Evolutionary conservation across 1,139 yeast genomes (phyloP).

Genomic region (Pichia cactophila): DNA sequence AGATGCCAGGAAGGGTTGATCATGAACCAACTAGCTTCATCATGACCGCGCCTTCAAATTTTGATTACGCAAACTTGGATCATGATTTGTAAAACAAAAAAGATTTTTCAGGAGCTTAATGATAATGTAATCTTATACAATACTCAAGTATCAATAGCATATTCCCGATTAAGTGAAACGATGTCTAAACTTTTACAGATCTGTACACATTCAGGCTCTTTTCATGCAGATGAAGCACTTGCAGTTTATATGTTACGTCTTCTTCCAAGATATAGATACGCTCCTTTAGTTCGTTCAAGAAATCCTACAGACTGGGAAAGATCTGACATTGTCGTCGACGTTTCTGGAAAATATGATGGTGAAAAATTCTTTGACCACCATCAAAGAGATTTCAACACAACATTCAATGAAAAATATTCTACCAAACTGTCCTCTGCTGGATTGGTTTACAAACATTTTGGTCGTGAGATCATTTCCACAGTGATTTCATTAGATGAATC

Average conservation of each 20-base stretch:
- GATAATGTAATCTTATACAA: too few relatives aligned
- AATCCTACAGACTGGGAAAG: slow-evolving; percentile 74
- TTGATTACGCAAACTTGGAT: too few relatives aligned
- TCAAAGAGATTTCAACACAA: slow-evolving; percentile 71
- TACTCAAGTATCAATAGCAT: too few relatives aligned
- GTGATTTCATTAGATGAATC: slow-evolving; percentile 22
- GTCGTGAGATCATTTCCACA: slow-evolving; percentile 59
- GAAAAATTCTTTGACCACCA: slow-evolving; percentile 90
- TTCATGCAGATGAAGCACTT: slow-evolving; percentile 97
- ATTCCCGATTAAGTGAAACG: neutral
- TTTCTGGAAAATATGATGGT: slow-evolving; percentile 88
- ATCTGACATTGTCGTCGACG: slow-evolving; percentile 92
- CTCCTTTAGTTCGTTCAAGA: slow-evolving; percentile 74
- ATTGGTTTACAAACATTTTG: slow-evolving; percentile 85
- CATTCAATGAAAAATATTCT: slow-evolving; percentile 48
- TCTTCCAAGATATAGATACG: slow-evolving; percentile 60
- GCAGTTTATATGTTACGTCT: slow-evolving; percentile 81
- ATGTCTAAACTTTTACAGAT: slow-evolving; percentile 36
- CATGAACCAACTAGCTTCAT: too few relatives aligned
- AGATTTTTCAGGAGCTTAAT: too few relatives aligned
- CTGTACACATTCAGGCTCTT: slow-evolving; percentile 90
- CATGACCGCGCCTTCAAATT: too few relatives aligned
- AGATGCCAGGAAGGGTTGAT: too few relatives aligned
- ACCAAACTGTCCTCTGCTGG: slow-evolving; percentile 95
- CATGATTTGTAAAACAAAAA: too few relatives aligned